Evolutionary conservation across 2,329 filamentous ascomycete species (phyloP), one percentile per base, ranked within the genome.

Genomic region (Colletotrichum falcatum): DNA sequence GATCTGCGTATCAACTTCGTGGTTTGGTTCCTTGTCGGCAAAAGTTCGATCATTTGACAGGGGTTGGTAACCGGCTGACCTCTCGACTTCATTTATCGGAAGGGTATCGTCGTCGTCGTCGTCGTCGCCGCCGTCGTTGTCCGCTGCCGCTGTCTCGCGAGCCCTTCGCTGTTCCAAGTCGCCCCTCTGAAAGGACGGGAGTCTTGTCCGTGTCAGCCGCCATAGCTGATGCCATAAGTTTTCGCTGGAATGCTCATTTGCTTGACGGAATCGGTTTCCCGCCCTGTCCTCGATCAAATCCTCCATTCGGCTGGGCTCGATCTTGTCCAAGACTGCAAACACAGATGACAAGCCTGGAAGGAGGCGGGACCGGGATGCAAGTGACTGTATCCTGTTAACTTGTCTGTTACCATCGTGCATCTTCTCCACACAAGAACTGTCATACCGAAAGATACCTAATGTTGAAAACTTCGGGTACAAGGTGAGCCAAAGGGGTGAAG

Each of bases 391-490:
- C n/a, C 26, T 23, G 42, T 61, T 35, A 61, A 9, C 9, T 18
- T n/a, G 23, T 26, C 7, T 30, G 20, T 60, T 8, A 5, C 14
- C 28, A 46, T 16, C 1, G 20, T 5, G 8, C 18, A 20, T 26
- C 28, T 23, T 26, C 28, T 30, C 73, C 33, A 14, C 14, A 74
- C 72, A 46, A 81, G 42, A 9, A 59, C 61, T 79, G 81, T 14
- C 1, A 42, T 74, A 81, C 81, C 73, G 77, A 77, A 16, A 82
- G 74, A 73, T 81, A 81, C 20, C 75, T 73, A 33, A 79, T 73
- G 60, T 81, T 73, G 35, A 83, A 82, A 20, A 82, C 79, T 20
- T 79, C 79, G 0, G 81, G 81, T 5, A 76, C 75, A 7, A 83
- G 55, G 3, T 65, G 67, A 2, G 72, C 71, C 12, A 83, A 73